These are phyloP conservation scores for Microcyclospora pomicola DNA, from an alignment of 2,329 filamentous ascomycete species.

Conservation along the genomic window DNA sequence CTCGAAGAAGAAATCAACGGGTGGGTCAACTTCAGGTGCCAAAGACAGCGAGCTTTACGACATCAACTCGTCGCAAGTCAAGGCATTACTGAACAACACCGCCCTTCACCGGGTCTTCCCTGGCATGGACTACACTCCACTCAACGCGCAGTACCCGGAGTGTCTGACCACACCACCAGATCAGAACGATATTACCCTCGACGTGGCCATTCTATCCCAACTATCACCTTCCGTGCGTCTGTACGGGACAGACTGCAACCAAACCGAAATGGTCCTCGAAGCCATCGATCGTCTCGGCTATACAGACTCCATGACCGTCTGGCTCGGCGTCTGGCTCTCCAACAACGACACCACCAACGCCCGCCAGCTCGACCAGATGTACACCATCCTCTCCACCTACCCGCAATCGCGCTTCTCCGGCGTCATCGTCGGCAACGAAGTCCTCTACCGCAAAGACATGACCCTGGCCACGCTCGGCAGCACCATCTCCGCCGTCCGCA, in stretches of 20 bases:
- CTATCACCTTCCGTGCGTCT: conserved; percentile 77
- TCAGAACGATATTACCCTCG: conserved; percentile 88
- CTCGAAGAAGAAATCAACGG: conserved; percentile 25
- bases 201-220: conserved; percentile 79
- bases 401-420: conserved; percentile 41
- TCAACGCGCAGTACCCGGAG: conserved; percentile 79
- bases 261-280: conserved; percentile 84
- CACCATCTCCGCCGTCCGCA: conserved; percentile 53
- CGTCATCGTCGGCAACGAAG: conserved; percentile 51
- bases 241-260: conserved; percentile 95
- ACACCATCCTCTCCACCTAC: conserved; percentile 61
- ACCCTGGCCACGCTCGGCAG: conserved; percentile 48
- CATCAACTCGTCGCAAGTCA: conserved; percentile 59
- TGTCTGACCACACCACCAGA: conserved; percentile 63
- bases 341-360: conserved; percentile 68
- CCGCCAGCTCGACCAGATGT: conserved; percentile 73
- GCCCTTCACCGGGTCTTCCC: conserved; percentile 87
- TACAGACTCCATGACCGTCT: conserved; percentile 63
- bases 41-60: conserved; percentile 35
- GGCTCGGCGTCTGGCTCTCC: conserved; percentile 91
- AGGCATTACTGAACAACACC: conserved; percentile 64
- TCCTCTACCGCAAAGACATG: conserved; percentile 51
- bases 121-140: conserved; percentile 87
- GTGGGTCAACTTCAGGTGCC: conserved; percentile 18
- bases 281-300: conserved; percentile 63